Base-by-base conservation (phyloP, 2,329 filamentous ascomycete species). In the Pseudogymnoascus sp. region DNA sequence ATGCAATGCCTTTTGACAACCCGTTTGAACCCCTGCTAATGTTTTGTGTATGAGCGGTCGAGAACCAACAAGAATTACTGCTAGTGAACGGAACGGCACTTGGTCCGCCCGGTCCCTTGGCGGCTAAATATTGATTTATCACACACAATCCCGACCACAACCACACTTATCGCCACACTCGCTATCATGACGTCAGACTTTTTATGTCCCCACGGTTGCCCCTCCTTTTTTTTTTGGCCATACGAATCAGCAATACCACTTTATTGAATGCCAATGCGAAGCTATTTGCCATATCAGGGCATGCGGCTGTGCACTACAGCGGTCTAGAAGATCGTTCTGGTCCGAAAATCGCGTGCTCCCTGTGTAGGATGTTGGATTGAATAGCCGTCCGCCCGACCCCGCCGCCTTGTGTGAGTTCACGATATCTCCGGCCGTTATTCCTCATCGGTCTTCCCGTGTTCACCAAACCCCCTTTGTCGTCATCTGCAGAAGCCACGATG, bases 201-300 rank as follows among this genome's bases (percentile, higher is more conserved):
- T 51, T 51, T 31, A 51, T 41, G 39, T 13, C 13, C n/a, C 44
- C 27, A 51, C 42, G 44, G 27, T 31, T 51, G 44, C 44, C 44
- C 44, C 44, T 51, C 27, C 44, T 51, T 51, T 41, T 44, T 51
- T 36, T 51, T 31, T 31, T 15, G 44, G n/a, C 44, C 42, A 51
- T 51, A 1, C 27, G 44, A 51, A 51, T 51, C 44, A 51, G 44
- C 44, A 51, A 31, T 31, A 27, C 44, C 15, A 5, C 17, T 51
- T 8, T 51, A 51, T 15, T 31, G 27, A 31, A 51, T 31, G 44
- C 27, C n/a, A 51, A 51, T 51, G 44, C 27, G 6, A 51, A 44
- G 8, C 35, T 36, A 36, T 36, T 51, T 51, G n/a, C 13, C 25
- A 15, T 51, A 51, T 17, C 44, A 51, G 27, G 27, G 8, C 44